These are phyloP conservation scores for Elongisporangium prolatum DNA, from an alignment of 352 stramenopile species.

Conservation along the genomic window DNA sequence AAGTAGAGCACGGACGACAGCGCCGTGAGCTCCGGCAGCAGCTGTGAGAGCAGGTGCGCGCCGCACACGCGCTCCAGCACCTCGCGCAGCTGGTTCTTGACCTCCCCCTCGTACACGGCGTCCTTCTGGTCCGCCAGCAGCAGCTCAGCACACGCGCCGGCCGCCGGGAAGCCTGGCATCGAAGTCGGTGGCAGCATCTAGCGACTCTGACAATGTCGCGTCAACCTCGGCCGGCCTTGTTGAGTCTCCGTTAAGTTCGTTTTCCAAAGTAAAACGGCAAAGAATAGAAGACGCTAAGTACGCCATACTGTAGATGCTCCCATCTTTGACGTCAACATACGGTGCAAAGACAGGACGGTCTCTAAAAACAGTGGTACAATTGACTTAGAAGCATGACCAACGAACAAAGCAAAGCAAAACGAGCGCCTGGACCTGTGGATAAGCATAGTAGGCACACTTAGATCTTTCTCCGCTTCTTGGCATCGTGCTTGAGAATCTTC, in stretches of 20 bases:
- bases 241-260: background rate
- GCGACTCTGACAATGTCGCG: background rate
- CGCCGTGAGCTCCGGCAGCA: slow-evolving; percentile 67
- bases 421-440: background rate
- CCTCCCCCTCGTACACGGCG: slow-evolving; percentile 58
- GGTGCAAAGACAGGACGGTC: background rate
- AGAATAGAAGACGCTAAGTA: background rate
- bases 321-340: background rate
- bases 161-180: slow-evolving; percentile 40
- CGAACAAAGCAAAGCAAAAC: too few relatives aligned
- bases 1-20: slow-evolving; percentile 69
- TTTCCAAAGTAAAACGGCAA: background rate
- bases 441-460: slow-evolving; percentile 10
- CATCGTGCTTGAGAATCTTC: slow-evolving; percentile 85
- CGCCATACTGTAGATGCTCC: background rate
- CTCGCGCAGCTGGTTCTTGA: slow-evolving; percentile 72
- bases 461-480: slow-evolving; percentile 72
- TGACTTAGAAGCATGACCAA: background rate
- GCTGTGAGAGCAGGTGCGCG: slow-evolving; percentile 67
- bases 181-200: background rate
- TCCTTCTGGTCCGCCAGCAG: slow-evolving; percentile 75
- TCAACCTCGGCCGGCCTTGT: background rate
- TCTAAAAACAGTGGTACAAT: background rate
- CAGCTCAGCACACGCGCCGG: slow-evolving; percentile 67
- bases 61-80: slow-evolving; percentile 69